Conservation (phyloP, 164 flowering plant genomes). For the Platanus orientalis region DNA sequence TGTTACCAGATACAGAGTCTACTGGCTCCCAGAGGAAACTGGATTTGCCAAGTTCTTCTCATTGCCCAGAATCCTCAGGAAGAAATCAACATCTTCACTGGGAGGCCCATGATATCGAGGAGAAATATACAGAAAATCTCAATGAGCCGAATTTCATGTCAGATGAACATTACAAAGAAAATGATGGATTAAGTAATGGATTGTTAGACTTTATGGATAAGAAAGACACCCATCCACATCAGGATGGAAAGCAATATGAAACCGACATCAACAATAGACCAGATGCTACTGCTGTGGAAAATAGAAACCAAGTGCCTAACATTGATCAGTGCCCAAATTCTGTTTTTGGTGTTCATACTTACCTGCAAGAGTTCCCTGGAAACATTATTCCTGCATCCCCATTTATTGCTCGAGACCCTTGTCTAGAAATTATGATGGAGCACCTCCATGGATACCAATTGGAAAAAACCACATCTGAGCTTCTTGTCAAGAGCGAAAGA, state of each 20-base stretch:
- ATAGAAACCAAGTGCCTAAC: slow-evolving; percentile 6
- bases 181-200: slow-evolving; percentile 11
- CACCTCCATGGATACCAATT: slow-evolving; percentile 9
- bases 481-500: slow-evolving; percentile 18
- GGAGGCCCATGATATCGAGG: slow-evolving; percentile 11
- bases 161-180: slow-evolving; percentile 8
- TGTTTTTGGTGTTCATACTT: slow-evolving; percentile 4
- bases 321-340: slow-evolving; percentile 6
- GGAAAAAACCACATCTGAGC: slow-evolving; percentile 14
- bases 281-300: slow-evolving; percentile 9
- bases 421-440: slow-evolving; percentile 13
- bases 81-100: slow-evolving; percentile 16
- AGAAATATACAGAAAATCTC: slow-evolving; percentile 12
- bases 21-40: slow-evolving; percentile 4
- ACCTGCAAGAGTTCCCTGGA: slow-evolving; percentile 15
- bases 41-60: slow-evolving; percentile 9
- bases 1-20: slow-evolving; percentile 15
- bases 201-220: slow-evolving; percentile 15
- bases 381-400: slow-evolving; percentile 17
- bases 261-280: slow-evolving; percentile 2
- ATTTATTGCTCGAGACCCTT: slow-evolving; percentile 8
- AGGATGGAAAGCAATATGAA: slow-evolving; percentile 6
- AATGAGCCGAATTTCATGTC: slow-evolving; percentile 7
- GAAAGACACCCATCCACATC: slow-evolving; percentile 10
- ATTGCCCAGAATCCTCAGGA: slow-evolving; percentile 8